A percentile compares a stretch with the other conserved stretches of the same genome.
Evolutionary conservation across 1,284 basidiomycete species (phyloP).

Genomic region (Ustilago esculenta): DNA sequence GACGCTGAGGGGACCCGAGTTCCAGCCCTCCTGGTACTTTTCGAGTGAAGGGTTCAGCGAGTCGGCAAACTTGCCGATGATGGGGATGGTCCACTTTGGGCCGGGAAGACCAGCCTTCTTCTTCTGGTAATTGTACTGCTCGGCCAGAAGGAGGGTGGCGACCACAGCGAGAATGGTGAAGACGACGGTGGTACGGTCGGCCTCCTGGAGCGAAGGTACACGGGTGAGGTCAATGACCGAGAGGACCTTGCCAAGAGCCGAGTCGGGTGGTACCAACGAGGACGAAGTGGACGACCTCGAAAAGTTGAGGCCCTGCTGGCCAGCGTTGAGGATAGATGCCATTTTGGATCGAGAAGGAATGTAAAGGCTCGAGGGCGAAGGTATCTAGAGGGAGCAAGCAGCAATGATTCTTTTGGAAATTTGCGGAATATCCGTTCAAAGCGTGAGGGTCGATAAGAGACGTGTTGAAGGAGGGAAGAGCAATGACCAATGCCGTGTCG

Average conservation of each 20-base stretch:
- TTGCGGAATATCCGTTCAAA: not conserved
- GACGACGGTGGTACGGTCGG: conserved; percentile 45
- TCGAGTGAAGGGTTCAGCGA: conserved; percentile 64
- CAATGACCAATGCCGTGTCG: not conserved
- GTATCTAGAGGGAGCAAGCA: conserved; percentile 8
- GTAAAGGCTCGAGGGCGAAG: not conserved
- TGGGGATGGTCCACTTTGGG: conserved; percentile 64
- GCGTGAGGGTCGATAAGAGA: not conserved
- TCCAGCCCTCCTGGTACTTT: conserved; percentile 66
- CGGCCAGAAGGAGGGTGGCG: conserved; percentile 50
- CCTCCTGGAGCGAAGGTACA: conserved; percentile 42
- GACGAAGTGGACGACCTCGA: conserved; percentile 21
- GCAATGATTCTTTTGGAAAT: not conserved
- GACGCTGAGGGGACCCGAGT: conserved; percentile 64
- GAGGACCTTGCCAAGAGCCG: conserved; percentile 34
- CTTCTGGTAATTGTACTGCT: conserved; percentile 58
- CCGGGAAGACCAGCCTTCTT: conserved; percentile 63
- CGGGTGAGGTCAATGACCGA: conserved; percentile 37
- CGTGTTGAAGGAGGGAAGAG: not conserved
- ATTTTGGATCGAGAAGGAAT: conserved; percentile 13
- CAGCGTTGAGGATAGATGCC: conserved; percentile 38
- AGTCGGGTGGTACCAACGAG: conserved; percentile 11
- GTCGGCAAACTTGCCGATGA: conserved; percentile 66
- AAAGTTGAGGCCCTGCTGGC: conserved; percentile 44
- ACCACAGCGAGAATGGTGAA: conserved; percentile 56